phyloP scores from a whole-genome alignment of 2,329 filamentous ascomycete genomes.

The Lasiodiplodia gonubiensis region DNA sequence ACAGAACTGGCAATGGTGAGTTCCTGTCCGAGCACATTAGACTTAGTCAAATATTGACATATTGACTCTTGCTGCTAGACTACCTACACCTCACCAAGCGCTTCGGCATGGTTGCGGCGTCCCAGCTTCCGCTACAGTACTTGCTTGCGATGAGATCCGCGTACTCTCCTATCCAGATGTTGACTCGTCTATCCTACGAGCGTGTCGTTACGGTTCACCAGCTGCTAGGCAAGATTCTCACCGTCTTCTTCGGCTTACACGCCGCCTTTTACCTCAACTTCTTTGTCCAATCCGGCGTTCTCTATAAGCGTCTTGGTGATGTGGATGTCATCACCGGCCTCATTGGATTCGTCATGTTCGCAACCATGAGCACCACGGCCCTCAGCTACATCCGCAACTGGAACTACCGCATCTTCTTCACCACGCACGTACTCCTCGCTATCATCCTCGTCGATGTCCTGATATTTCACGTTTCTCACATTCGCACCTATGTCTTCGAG shows the following conservation, averaged over 20 bases:
- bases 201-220: constrained; percentile 57
- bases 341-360: constrained; percentile 52
- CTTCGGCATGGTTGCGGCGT: constrained; percentile 63
- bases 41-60: too few relatives aligned
- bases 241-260: constrained; percentile 58
- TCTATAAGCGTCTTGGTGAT: constrained; percentile 61
- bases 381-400: constrained; percentile 53
- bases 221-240: constrained; percentile 61
- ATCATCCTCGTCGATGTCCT: constrained; percentile 55
- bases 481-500: constrained; percentile 60
- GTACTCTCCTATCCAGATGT: constrained; percentile 57
- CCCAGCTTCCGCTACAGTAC: constrained; percentile 65
- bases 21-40: too few relatives aligned
- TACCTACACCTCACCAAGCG: constrained; percentile 69
- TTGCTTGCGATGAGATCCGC: constrained; percentile 59
- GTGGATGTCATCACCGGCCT: constrained; percentile 64
- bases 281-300: constrained; percentile 58
- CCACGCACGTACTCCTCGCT: constrained; percentile 57
- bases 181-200: constrained; percentile 62
- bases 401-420: constrained; percentile 62
- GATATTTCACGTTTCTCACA: constrained; percentile 62
- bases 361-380: constrained; percentile 55
- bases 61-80: constrained; percentile 50
- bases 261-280: constrained; percentile 63
- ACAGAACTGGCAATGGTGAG: constrained; percentile 61